Base-by-base conservation (phyloP, 1,284 basidiomycete species). In the Leccinum fallax region DNA sequence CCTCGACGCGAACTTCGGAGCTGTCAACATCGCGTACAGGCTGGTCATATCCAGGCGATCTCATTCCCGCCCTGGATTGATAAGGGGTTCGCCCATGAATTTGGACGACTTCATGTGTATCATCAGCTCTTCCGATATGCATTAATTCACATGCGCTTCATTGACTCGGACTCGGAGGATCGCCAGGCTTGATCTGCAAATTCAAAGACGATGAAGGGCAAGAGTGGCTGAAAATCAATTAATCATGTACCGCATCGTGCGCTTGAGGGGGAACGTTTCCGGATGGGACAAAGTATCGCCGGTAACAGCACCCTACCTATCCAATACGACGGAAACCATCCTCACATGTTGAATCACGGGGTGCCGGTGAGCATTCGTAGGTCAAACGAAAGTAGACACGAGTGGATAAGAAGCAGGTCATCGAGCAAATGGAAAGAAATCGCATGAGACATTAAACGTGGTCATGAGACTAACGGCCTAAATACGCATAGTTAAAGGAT, bases 81-180 rank as follows among this genome's bases (percentile, higher is more conserved):
- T 6, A 36, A 64, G 24, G 38, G 0, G 0, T 71, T 69, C 26
- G 64, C 66, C 6, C 76, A 76, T 51, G 73, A 71, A 9, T 63
- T 66, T 26, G 1, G 61, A 69, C 13, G 66, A 76, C 56, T 79
- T 80, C 43, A 73, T 77, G 74, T 79, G 71, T 34, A 63, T 71
- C 13, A n/a, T 43, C n/a, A 74, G 66, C 49, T 16, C 64, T 71
- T 1, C 52, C 8, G 28, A 30, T 65, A 5, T 75, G 65, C 55
- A 75, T 43, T 43, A 43, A 80, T 58, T 77, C 77, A 1, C 65
- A 73, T 32, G 76, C 69, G 15, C 78, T 76, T 6, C 73, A 74
- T 51, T 57, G 32, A 34, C 32, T 34, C 28, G 28, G 73, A 36
- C 73, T 77, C 7, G 40, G 40, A 1, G 79, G 80, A 3, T 69